Percentiles rank a stretch among this genome's conserved stretches.
Evolutionary conservation across 768 basidiomycete species (phyloP).

Genomic region (Suillus discolor): DNA sequence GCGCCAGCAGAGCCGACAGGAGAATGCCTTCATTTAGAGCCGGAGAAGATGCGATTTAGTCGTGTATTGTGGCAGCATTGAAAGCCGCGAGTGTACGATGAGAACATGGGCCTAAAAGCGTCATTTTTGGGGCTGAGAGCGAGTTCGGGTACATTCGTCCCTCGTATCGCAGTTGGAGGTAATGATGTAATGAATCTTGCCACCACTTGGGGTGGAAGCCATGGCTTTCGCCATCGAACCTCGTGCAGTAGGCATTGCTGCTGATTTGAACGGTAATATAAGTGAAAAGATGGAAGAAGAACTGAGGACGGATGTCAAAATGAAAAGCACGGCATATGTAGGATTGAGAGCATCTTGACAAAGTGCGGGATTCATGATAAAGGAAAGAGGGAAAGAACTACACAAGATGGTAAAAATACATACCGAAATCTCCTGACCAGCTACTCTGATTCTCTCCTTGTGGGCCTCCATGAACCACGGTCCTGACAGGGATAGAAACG

Average conservation of each 20-base stretch:
- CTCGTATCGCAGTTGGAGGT: slow-evolving; percentile 59
- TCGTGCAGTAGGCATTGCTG: slow-evolving; percentile 72
- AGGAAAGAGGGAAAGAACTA: slow-evolving; percentile 81
- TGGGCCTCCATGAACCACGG: slow-evolving; percentile 82
- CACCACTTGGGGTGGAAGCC: slow-evolving; percentile 64
- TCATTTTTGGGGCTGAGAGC: no score
- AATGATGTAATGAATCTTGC: slow-evolving; percentile 71
- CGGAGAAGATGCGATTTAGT: slow-evolving; percentile 67
- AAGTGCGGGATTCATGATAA: slow-evolving; percentile 96
- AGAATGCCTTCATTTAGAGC: slow-evolving; percentile 66
- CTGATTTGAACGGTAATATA: slow-evolving; percentile 74
- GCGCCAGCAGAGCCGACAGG: slow-evolving; percentile 63
- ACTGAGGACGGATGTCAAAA: slow-evolving; percentile 37
- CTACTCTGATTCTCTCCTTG: slow-evolving; percentile 91
- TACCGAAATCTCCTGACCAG: slow-evolving; percentile 91
- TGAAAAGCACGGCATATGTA: slow-evolving; percentile 66
- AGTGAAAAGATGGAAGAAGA: slow-evolving; percentile 66
- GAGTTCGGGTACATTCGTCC: slow-evolving; percentile 7
- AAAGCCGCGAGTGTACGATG: slow-evolving; percentile 82
- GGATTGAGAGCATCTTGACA: slow-evolving; percentile 86
- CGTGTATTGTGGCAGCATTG: slow-evolving; percentile 77
- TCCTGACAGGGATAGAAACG: slow-evolving; percentile 71
- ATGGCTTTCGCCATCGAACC: slow-evolving; percentile 75
- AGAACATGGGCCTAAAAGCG: slow-evolving; percentile 34
- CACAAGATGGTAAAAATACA: slow-evolving; percentile 25